phyloP scores from a whole-genome alignment of 257 asterid species.

The Buddleja alternifolia region DNA sequence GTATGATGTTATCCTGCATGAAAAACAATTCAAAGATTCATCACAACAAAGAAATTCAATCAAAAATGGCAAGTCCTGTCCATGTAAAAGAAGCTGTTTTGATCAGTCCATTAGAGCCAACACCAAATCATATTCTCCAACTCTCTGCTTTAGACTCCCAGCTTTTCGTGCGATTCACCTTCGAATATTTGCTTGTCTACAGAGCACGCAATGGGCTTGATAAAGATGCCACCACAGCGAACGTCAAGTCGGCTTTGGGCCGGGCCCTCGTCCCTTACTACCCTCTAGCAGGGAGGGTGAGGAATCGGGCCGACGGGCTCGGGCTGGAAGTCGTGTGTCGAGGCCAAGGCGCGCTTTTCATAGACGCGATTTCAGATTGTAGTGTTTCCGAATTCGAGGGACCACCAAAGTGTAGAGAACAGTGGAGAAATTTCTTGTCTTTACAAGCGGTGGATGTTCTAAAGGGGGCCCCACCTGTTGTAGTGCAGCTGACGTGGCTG shows the following conservation, averaged over 20 bases:
- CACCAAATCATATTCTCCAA: conserved; percentile 58
- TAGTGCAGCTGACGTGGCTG: conserved; percentile 77
- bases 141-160: conserved; percentile 80
- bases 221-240: conserved; percentile 29
- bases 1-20: neutral
- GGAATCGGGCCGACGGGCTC: conserved; percentile 48
- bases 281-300: conserved; percentile 69
- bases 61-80: conserved; percentile 47
- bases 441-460: conserved; percentile 54
- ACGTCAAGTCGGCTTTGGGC: conserved; percentile 49
- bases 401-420: conserved; percentile 38
- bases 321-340: conserved; percentile 70
- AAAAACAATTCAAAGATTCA: neutral
- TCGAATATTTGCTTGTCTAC: conserved; percentile 63
- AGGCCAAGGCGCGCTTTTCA: conserved; percentile 63
- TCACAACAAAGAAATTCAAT: neutral
- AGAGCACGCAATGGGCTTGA: conserved; percentile 36
- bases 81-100: conserved; percentile 52
- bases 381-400: conserved; percentile 42
- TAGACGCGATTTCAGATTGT: conserved; percentile 47
- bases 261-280: conserved; percentile 66
- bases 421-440: conserved; percentile 59
- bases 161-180: conserved; percentile 64
- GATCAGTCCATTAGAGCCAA: conserved; percentile 56
- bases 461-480: conserved; percentile 62